Evolutionary conservation across 2,329 filamentous ascomycete species (phyloP), one percentile per base, ranked within the genome.

Genomic region (Alternaria solani): DNA sequence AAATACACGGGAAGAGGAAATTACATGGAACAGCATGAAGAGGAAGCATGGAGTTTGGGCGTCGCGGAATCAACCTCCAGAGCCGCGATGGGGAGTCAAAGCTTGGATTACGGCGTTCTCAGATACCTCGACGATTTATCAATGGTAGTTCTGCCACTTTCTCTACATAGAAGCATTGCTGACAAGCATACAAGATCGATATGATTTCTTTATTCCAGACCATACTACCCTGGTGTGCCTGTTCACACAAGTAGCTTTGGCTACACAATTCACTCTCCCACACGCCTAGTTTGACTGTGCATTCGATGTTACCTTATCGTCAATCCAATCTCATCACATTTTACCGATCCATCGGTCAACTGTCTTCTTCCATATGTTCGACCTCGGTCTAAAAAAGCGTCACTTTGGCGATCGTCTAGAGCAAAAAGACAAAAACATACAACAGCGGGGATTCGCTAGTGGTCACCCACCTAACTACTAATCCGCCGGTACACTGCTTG

Each of bases 131-230:
- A 30, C 20, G 41, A 43, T 59, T 11, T 41, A 34, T 11, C 18
- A 53, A 46, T 49, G 53, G 58, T 61, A 61, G n/a, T 57, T 30
- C 3, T 51, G 16, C 38, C 46, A 57, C 38, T 25, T 18, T 43
- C 44, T 32, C 8, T 18, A 3, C 5, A 2, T 34, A n/a, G 28
- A 20, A 2, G 23, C 47, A 14, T 34, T 57, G 39, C 41, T 52
- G 23, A 57, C 55, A 52, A 44, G 20, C 18, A 1, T 7, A 14
- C 46, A 49, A 49, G 46, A 49, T 49, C 9, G 14, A 16, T 4
- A 49, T 7, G 8, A 5, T 25, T 5, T 25, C 32, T n/a, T 14
- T 36, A 4, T 36, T 18, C 5, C 5, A 7, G 1, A 18, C 1
- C 18, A 12, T 25, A 25, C 1, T n/a, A 7, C 7, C 30, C 7